A percentile compares a stretch with the other conserved stretches of the same genome.
Conservation (phyloP, 2,329 filamentous ascomycete genomes). For the Aspergillus japonicus region DNA sequence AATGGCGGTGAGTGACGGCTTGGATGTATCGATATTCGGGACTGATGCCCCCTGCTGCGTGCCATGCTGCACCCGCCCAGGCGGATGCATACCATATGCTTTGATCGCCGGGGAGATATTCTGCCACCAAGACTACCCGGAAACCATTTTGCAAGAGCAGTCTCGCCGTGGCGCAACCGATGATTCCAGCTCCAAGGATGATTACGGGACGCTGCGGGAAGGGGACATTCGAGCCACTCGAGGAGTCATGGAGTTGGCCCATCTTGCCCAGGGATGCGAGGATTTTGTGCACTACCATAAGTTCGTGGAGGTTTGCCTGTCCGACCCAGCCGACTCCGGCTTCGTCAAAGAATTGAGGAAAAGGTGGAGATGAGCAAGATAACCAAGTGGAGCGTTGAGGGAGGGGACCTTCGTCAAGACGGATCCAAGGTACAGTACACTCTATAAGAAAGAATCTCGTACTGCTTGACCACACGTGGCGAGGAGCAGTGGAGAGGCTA, state of each 20-base stretch:
- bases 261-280: slow-evolving; percentile 9
- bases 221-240: slow-evolving; percentile 26
- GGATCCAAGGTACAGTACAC: neutral
- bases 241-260: slow-evolving; percentile 18
- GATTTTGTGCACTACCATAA: neutral
- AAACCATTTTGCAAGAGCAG: slow-evolving; percentile 39
- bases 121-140: slow-evolving; percentile 35
- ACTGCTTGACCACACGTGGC: neutral
- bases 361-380: neutral
- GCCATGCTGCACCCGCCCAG: slow-evolving; percentile 43
- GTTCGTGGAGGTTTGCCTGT: neutral
- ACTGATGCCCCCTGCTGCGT: slow-evolving; percentile 37
- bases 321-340: neutral
- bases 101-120: slow-evolving; percentile 39
- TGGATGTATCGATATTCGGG: slow-evolving; percentile 38
- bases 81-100: slow-evolving; percentile 39
- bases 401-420: neutral
- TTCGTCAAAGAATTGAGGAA: neutral
- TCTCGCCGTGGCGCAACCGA: slow-evolving; percentile 39
- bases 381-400: no score
- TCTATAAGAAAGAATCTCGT: neutral
- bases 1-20: slow-evolving; percentile 35
- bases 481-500: neutral
- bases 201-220: slow-evolving; percentile 38
- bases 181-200: slow-evolving; percentile 41